phyloP scores from a whole-genome alignment of 2,329 filamentous ascomycete genomes.

The Cephalotrichum gorgonifer region DNA sequence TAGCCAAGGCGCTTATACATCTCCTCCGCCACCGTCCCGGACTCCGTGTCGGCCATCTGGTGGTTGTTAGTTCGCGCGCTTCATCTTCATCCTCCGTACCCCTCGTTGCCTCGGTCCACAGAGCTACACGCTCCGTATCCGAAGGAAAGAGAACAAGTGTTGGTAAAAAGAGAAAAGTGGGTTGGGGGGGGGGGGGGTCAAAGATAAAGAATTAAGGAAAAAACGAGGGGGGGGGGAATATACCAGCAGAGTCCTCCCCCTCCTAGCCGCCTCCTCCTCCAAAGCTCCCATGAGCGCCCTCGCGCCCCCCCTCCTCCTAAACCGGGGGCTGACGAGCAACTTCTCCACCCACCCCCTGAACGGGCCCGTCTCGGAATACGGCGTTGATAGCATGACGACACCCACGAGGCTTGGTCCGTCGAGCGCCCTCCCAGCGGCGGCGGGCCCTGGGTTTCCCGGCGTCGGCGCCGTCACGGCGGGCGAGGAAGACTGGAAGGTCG shows the following conservation, averaged over 20 bases:
- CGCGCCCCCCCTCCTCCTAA: constrained; percentile 40
- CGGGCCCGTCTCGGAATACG: constrained; percentile 42
- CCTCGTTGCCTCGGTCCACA: neutral
- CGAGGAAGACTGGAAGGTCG: neutral
- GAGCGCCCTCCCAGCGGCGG: constrained; percentile 17
- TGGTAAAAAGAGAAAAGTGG: too few relatives aligned
- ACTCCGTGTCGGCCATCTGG: constrained; percentile 42
- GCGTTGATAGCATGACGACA: constrained; percentile 42
- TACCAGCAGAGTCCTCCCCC: constrained; percentile 43
- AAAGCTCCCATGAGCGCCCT: constrained; percentile 39
- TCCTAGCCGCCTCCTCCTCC: constrained; percentile 39
- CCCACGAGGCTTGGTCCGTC: constrained; percentile 39
- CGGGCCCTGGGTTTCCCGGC: neutral
- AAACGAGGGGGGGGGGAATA: constrained; percentile 14
- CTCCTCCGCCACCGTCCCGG: constrained; percentile 38
- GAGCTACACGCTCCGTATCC: neutral
- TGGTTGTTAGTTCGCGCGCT: neutral
- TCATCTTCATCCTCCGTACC: neutral
- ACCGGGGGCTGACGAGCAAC: constrained; percentile 42
- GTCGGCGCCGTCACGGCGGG: neutral
- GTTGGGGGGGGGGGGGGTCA: too few relatives aligned
- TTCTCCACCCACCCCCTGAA: constrained; percentile 47
- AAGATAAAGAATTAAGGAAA: too few relatives aligned
- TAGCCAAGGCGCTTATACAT: constrained; percentile 49
- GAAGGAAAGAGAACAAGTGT: too few relatives aligned